phyloP scores from a whole-genome alignment of 2,329 filamentous ascomycete species.

The Daldinia eschscholtzii region DNA sequence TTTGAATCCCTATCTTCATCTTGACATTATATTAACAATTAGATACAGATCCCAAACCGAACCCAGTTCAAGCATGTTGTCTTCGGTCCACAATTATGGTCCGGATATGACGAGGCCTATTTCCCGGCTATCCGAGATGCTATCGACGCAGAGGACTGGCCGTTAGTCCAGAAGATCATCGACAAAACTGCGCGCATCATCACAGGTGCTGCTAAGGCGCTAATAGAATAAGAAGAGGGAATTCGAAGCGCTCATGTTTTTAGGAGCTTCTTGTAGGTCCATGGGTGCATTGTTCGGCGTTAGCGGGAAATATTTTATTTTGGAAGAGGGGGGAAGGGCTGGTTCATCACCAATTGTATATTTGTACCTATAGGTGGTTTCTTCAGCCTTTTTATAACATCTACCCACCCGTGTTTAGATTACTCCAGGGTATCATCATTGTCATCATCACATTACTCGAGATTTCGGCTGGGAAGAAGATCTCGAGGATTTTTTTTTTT shows the following conservation, averaged over 20 bases:
- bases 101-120: conserved; percentile 73
- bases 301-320: conserved; percentile 12
- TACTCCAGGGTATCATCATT: conserved; percentile 35
- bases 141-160: conserved; percentile 78
- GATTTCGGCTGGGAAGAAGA: conserved; percentile 16
- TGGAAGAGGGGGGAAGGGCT: neutral
- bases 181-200: conserved; percentile 79
- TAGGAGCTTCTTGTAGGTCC: conserved; percentile 17
- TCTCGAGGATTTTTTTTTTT: conserved; percentile 16
- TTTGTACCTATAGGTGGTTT: conserved; percentile 35
- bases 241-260: conserved; percentile 1
- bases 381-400: conserved; percentile 12
- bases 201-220: conserved; percentile 41
- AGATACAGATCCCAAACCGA: conserved; percentile 78
- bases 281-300: conserved; percentile 43
- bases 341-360: conserved; percentile 26
- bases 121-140: conserved; percentile 91
- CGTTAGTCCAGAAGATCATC: conserved; percentile 74
- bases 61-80: conserved; percentile 95
- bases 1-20: conserved; percentile 46
- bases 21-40: conserved; percentile 6
- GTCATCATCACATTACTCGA: conserved; percentile 29
- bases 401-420: conserved; percentile 6
- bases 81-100: conserved; percentile 86
- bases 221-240: conserved; percentile 37